Conservation (phyloP, 768 basidiomycete species). For the Hericium coralloides region DNA sequence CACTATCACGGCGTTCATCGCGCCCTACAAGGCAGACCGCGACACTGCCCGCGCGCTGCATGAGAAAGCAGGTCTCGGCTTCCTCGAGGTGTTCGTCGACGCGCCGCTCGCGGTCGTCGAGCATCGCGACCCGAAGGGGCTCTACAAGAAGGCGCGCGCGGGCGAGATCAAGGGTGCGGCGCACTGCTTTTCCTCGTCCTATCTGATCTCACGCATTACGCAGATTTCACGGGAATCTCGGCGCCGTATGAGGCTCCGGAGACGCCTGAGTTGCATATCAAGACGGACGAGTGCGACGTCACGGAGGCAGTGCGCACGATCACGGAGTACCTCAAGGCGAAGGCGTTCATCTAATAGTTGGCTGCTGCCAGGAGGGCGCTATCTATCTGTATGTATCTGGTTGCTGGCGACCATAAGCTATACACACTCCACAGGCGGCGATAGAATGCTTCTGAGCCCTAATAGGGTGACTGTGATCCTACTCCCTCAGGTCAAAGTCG, state of each 20-base stretch:
- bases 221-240: slow-evolving; percentile 97
- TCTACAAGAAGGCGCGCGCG: slow-evolving; percentile 93
- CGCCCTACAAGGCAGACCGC: slow-evolving; percentile 90
- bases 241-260: slow-evolving; percentile 92
- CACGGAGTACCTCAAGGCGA: slow-evolving; percentile 63
- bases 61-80: slow-evolving; percentile 59
- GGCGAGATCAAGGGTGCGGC: slow-evolving; percentile 88
- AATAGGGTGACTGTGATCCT: too few species aligned
- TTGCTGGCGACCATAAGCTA: too few species aligned
- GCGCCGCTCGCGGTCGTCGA: slow-evolving; percentile 86
- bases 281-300: slow-evolving; percentile 74
- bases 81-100: slow-evolving; percentile 93
- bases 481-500: too few species aligned
- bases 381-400: too few species aligned
- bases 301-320: slow-evolving; percentile 71
- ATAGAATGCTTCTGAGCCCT: too few species aligned
- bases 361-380: too few species aligned
- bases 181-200: neutral
- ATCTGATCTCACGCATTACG: neutral
- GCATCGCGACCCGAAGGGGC: slow-evolving; percentile 89
- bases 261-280: slow-evolving; percentile 85
- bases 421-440: too few species aligned
- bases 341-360: slow-evolving; percentile 31
- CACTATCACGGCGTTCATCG: slow-evolving; percentile 94
- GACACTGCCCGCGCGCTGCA: slow-evolving; percentile 77